These are phyloP conservation scores for Penstemon newberryi DNA, from an alignment of 257 asterid species.

Conservation along the genomic window DNA sequence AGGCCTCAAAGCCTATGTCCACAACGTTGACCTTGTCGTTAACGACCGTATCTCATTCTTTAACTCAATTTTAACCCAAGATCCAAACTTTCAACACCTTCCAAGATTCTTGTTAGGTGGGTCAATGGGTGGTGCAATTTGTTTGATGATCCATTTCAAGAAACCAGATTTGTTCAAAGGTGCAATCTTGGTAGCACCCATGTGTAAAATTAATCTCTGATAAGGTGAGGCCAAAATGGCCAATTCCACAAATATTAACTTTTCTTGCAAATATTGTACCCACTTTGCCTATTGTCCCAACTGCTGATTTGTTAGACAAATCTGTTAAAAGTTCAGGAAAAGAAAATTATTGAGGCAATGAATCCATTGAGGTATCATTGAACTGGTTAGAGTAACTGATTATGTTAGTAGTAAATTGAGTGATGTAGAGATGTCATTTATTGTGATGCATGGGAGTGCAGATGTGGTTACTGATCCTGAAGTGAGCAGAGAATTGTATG, in stretches of 20 bases:
- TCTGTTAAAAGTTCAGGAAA: conserved; percentile 74
- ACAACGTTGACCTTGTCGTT: conserved; percentile 59
- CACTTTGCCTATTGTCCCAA: conserved; percentile 70
- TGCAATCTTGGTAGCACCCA: conserved; percentile 74
- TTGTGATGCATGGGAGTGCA: conserved; percentile 76
- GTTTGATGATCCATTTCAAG: conserved; percentile 62
- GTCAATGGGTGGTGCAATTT: conserved; percentile 91
- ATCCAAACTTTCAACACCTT: conserved; percentile 33
- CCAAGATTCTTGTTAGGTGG: conserved; percentile 64
- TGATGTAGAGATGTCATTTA: conserved; percentile 62
- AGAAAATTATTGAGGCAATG: conserved; percentile 50
- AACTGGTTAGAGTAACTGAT: conserved; percentile 71
- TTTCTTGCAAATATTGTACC: conserved; percentile 60
- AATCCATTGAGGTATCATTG: conserved; percentile 74
- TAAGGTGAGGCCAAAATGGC: conserved; percentile 80
- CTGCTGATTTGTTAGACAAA: conserved; percentile 76
- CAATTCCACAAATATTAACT: conserved; percentile 59
- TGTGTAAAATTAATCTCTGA: conserved; percentile 88
- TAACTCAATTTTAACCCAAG: conserved; percentile 32
- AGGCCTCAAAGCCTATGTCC: conserved; percentile 79
- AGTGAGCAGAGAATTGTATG: conserved; percentile 79
- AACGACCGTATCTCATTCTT: conserved; percentile 60
- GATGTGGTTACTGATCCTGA: conserved; percentile 89
- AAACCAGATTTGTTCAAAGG: conserved; percentile 47
- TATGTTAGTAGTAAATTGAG: conserved; percentile 48